phyloP scores from a whole-genome alignment of 345 rosid genomes.

The Dipteronia sinensis region DNA sequence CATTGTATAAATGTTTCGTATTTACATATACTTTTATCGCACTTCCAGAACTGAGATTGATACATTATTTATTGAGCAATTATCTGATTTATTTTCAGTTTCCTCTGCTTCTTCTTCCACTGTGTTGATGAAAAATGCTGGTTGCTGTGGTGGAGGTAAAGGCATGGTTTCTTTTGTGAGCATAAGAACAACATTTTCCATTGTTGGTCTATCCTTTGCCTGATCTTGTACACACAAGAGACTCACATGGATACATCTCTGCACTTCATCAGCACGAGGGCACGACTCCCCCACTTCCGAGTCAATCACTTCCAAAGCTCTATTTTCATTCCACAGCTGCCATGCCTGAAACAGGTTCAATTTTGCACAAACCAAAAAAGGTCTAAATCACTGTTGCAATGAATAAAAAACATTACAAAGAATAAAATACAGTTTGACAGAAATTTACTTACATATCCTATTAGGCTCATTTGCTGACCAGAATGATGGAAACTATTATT shows the following conservation, averaged over 20 bases:
- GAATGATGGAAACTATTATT: slow-evolving; percentile 4
- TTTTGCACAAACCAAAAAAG: not conserved
- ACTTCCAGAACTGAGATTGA: slow-evolving; percentile 24
- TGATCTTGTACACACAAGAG: slow-evolving; percentile 24
- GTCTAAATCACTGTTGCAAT: too few relatives aligned
- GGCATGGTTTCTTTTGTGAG: slow-evolving; percentile 1
- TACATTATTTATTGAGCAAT: not conserved
- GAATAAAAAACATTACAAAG: too few relatives aligned
- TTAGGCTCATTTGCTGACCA: slow-evolving; percentile 8
- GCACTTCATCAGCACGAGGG: not conserved
- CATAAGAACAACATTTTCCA: slow-evolving; percentile 24
- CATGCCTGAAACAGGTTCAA: slow-evolving; percentile 13
- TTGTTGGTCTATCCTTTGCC: slow-evolving; percentile 24
- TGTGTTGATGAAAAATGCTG: slow-evolving; percentile 9
- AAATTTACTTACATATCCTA: slow-evolving; percentile 19
- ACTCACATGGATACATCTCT: slow-evolving; percentile 24
- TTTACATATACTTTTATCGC: slow-evolving; percentile 16
- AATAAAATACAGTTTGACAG: not conserved
- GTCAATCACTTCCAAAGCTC: slow-evolving; percentile 5
- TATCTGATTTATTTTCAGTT: not conserved
- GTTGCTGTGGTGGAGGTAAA: slow-evolving; percentile 19
- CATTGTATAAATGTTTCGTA: too few relatives aligned
- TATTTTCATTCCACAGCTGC: slow-evolving; percentile 18
- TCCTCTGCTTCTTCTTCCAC: not conserved
- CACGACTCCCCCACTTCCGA: not conserved